Evolutionary conservation across 305 asterid genomes (phyloP), one percentile per base, ranked within the genome.

Genomic region (Fraxinus paxiana): DNA sequence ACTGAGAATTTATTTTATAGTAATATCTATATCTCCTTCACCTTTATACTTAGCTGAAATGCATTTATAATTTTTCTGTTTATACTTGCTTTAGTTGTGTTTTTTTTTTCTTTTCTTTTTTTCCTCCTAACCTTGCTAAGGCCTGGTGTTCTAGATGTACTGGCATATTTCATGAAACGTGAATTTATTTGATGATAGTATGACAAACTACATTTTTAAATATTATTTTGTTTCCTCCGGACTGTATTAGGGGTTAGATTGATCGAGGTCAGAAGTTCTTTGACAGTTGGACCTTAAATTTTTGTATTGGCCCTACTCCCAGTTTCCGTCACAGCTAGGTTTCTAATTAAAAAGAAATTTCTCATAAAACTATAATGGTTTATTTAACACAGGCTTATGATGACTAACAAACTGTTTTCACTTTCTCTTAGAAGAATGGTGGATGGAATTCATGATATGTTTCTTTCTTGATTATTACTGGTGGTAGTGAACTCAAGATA

Each of bases 161-260:
- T 9, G n/a, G 7, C 72, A 22, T 63, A 24, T 22, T 63, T 24
- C n/a, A 12, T 63, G n/a, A 63, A 63, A 63, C 34, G 1, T 63
- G 72, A 31, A 24, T 63, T 63, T 24, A 63, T 63, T 18, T 10
- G 72, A 63, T 24, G 72, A 24, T 8, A 12, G 17, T 2, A 10
- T 63, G 72, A 63, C 33, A 63, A 10, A 24, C 33, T 63, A 8
- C 33, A 24, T 22, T 63, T 63, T 8, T 24, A 24, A 63, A 24
- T 10, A 78, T 54, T 74, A 43, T n/a, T 37, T 78, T 30, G 46
- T 69, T 77, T 59, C 54, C 74, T 72, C 75, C 43, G 54, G 73
- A 38, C 75, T 54, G 56, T 12, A 26, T 72, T 51, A 38, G 65
- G 72, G 82, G 30, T 61, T 18, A 22, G 31, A 61, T 22, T 22